A percentile compares a stretch with the other conserved stretches of the same genome.
Evolutionary conservation across 176 grass and related monocot genomes (phyloP).

Genomic region (Hordeum vulgare): MorexV3_pseudomolecules_assembly NC_058523.1:281079955-281080454

Average conservation of each 20-base stretch:
- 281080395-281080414: not conserved
- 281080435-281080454: not conserved
- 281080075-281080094: conserved; percentile 78
- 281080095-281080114: conserved; percentile 82
- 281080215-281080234: conserved; percentile 67
- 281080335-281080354: not conserved
- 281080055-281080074: conserved; percentile 25
- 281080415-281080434: not conserved
- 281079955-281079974: conserved; percentile 66
- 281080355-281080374: not conserved
- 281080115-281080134: conserved; percentile 61
- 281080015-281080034: conserved; percentile 53
- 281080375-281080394: not conserved
- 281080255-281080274: conserved; percentile 88
- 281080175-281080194: conserved; percentile 28
- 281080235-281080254: conserved; percentile 69
- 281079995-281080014: conserved; percentile 11
- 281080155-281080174: conserved; percentile 18
- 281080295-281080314: conserved; percentile 87
- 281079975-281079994: conserved; percentile 75
- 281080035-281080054: conserved; percentile 36
- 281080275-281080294: conserved; percentile 67
- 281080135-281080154: conserved; percentile 32
- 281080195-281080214: conserved; percentile 39
- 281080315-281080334: conserved; percentile 85